Evolutionary conservation across 1,284 basidiomycete species (phyloP), one percentile per base, ranked within the genome.

Genomic region (Megacollybia platyphylla): DNA sequence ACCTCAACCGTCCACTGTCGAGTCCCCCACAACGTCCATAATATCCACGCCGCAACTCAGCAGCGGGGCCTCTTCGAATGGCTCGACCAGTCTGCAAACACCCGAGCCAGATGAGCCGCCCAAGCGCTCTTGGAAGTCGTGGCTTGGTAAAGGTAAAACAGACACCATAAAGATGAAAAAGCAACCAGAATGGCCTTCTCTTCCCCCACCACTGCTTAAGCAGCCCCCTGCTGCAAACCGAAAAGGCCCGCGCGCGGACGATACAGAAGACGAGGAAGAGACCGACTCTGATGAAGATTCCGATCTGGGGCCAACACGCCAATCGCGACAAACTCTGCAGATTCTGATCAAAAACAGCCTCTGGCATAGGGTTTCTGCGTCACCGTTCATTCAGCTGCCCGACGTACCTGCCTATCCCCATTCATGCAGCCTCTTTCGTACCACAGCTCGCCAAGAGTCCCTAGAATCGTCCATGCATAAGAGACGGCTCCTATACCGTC

Each of bases 351-450:
- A 54, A 48, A 70, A 68, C 53, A 63, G 62, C 44, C 61, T 73
- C 40, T 45, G 56, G 24, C 55, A 55, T 40, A 55, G 61, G 32
- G 57, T 60, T 41, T 65, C 66, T 26, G 62, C 69, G 6, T 66
- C 75, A 15, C 77, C 78, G n/a, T 65, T 75, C 48, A 54, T 70
- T 42, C 69, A 72, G 44, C 55, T 59, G 37, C 53, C 65, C 11
- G 54, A 54, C 37, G 48, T 54, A n/a, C 64, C 67, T 31, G 50
- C 70, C 45, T 87, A 76, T 55, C 83, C 83, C 49, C 76, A 76
- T 39, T 87, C 84, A 26, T 68, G 60, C 48, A 76, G 79, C 52
- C 48, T 49, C 20, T 51, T 59, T 10, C 55, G 52, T 40, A 48
- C 53, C n/a, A 62, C 79, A 43, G 55, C 61, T 24, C 59, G 49